Evolutionary conservation across 176 grass and related monocot genomes (phyloP).

Genomic region (Leersia perrieri): DNA sequence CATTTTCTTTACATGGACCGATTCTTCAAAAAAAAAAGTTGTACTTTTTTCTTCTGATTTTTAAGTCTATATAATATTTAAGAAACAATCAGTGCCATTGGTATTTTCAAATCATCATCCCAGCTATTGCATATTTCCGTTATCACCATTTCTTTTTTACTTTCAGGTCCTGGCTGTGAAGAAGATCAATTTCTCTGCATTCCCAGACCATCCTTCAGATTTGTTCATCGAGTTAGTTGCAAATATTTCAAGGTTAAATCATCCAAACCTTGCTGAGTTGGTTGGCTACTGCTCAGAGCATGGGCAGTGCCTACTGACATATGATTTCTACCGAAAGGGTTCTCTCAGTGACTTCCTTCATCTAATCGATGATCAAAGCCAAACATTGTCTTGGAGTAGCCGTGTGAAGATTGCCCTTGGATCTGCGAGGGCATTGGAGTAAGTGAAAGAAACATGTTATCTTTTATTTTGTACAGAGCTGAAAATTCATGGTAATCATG

Average conservation of each 20-base stretch:
- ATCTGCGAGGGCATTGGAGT: slow-evolving; percentile 94
- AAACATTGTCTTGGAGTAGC: slow-evolving; percentile 71
- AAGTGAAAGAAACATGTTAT: slow-evolving; percentile 20
- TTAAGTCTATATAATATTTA: not conserved
- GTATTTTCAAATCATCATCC: not conserved
- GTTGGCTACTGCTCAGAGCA: slow-evolving; percentile 87
- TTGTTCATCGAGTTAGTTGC: slow-evolving; percentile 69
- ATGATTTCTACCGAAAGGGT: slow-evolving; percentile 70
- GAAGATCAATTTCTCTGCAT: slow-evolving; percentile 66
- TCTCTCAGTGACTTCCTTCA: slow-evolving; percentile 74
- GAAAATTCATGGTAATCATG: slow-evolving; percentile 5
- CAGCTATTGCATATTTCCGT: not conserved
- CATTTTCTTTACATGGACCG: not conserved
- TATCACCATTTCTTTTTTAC: not conserved
- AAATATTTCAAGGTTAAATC: slow-evolving; percentile 70
- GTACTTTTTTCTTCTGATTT: not conserved
- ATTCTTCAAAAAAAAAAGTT: not conserved
- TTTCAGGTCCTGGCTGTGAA: slow-evolving; percentile 80
- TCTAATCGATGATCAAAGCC: slow-evolving; percentile 51
- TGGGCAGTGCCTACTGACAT: slow-evolving; percentile 78
- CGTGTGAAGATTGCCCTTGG: slow-evolving; percentile 93
- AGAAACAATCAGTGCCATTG: not conserved
- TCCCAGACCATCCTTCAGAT: slow-evolving; percentile 63
- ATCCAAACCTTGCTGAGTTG: slow-evolving; percentile 77
- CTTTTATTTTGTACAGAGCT: not conserved